These are phyloP conservation scores for Xylariaceae sp. DNA, from an alignment of 2,329 filamentous ascomycete genomes.

Conservation along the genomic window DNA sequence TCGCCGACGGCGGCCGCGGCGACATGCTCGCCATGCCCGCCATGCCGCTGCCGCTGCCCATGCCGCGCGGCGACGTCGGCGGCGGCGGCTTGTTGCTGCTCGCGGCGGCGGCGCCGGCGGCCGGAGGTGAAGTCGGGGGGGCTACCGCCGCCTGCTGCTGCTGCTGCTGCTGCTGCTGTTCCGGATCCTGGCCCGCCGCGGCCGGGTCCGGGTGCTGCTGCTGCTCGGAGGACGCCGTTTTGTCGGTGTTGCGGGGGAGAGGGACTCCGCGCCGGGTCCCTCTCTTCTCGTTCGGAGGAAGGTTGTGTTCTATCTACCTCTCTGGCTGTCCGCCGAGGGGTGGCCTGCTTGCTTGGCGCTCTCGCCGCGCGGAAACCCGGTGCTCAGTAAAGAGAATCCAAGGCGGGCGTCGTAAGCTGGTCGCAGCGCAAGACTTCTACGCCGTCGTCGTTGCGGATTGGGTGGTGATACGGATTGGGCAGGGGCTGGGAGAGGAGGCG, in stretches of 20 bases:
- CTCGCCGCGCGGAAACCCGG: too few relatives aligned
- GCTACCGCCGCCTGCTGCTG: slow-evolving; percentile 7
- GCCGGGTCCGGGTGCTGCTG: slow-evolving; percentile 12
- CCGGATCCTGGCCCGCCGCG: too few relatives aligned
- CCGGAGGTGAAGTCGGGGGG: too few relatives aligned
- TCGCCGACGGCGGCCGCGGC: too few relatives aligned
- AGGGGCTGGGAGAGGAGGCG: slow-evolving; percentile 4
- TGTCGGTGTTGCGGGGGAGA: slow-evolving; percentile 13
- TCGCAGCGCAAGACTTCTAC: too few relatives aligned
- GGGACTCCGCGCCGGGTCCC: too few relatives aligned
- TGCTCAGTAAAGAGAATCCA: too few relatives aligned
- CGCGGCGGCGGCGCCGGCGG: slow-evolving; percentile 8
- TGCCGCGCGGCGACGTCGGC: slow-evolving; percentile 6
- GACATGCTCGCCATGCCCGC: slow-evolving; percentile 22
- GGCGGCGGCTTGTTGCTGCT: slow-evolving; percentile 13
- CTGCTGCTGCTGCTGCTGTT: slow-evolving; percentile 12
- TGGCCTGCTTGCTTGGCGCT: too few relatives aligned
- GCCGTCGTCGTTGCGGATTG: too few relatives aligned
- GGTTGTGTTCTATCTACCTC: not conserved
- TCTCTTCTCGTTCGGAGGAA: not conserved
- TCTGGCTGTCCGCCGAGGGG: too few relatives aligned
- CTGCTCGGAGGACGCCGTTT: slow-evolving; percentile 22
- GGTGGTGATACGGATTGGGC: not conserved
- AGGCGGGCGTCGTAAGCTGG: too few relatives aligned
- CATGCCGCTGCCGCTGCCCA: slow-evolving; percentile 3